Evolutionary conservation across 1,139 yeast genomes (phyloP).

Genomic region (Hanseniaspora gamundiae): DNA sequence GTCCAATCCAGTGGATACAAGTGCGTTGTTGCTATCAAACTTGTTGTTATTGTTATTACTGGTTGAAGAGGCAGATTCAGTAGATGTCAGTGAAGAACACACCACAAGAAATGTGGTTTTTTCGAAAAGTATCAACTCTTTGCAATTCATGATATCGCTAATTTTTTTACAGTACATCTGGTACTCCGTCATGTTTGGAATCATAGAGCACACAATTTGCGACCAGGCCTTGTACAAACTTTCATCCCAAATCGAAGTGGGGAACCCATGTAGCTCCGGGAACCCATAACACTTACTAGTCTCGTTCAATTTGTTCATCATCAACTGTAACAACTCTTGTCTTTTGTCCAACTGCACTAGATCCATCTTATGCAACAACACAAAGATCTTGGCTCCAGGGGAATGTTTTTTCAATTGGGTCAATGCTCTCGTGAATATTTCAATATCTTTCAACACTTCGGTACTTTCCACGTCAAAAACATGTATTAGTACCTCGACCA

Average conservation of each 20-base stretch:
- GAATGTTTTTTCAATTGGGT: slow-evolving; percentile 74
- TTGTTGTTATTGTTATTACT: slow-evolving; percentile 7
- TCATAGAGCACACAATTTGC: slow-evolving; percentile 83
- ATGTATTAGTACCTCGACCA: slow-evolving; percentile 94
- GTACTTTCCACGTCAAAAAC: slow-evolving; percentile 94
- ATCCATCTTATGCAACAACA: slow-evolving; percentile 91
- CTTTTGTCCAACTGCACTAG: slow-evolving; percentile 80
- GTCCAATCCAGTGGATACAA: slow-evolving; percentile 29
- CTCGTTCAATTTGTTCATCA: slow-evolving; percentile 72
- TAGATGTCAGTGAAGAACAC: slow-evolving; percentile 48
- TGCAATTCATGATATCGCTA: slow-evolving; percentile 69
- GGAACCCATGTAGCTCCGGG: slow-evolving; percentile 65
- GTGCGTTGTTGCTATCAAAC: slow-evolving; percentile 8
- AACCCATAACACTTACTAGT: slow-evolving; percentile 73
- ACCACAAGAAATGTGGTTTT: slow-evolving; percentile 88
- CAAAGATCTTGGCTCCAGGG: slow-evolving; percentile 87
- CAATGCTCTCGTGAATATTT: slow-evolving; percentile 74
- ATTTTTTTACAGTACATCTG: slow-evolving; percentile 67
- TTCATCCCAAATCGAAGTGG: slow-evolving; percentile 97
- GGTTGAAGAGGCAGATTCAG: too few species aligned
- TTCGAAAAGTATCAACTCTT: slow-evolving; percentile 85
- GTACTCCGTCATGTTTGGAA: slow-evolving; percentile 79
- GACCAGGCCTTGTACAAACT: slow-evolving; percentile 96
- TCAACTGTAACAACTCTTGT: slow-evolving; percentile 67
- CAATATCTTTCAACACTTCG: slow-evolving; percentile 86